Percentiles rank a stretch among this genome's conserved stretches.
These are phyloP conservation scores for Annona cherimola DNA, from an alignment of 164 flowering plant species.

Conservation along the genomic window DNA sequence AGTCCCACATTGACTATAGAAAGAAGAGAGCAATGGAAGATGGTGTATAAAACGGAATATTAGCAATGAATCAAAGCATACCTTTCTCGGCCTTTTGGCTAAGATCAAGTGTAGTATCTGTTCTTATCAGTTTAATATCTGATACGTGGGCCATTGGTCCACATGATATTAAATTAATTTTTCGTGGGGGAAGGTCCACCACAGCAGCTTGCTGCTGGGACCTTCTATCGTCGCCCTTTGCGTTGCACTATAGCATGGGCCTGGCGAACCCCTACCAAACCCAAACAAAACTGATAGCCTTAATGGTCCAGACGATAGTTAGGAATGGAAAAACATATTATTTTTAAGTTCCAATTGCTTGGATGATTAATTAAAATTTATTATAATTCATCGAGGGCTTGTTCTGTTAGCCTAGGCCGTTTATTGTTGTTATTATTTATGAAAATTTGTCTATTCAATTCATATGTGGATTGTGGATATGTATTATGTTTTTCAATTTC, in stretches of 20 bases:
- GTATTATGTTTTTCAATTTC: no score
- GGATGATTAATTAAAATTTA: no score
- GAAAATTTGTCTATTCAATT: no score
- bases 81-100: conserved; percentile 95
- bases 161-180: conserved; percentile 20
- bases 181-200: conserved; percentile 2
- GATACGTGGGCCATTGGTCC: conserved; percentile 28
- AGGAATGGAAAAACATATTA: no score
- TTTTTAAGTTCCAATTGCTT: no score
- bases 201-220: conserved; percentile 4
- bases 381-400: neutral
- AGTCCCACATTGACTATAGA: neutral
- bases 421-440: no score
- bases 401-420: neutral
- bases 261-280: conserved; percentile 2
- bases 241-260: conserved; percentile 5
- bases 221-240: neutral
- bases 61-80: conserved; percentile 13
- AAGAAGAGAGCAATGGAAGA: neutral
- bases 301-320: no score
- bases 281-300: neutral
- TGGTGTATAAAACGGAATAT: neutral
- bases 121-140: conserved; percentile 95
- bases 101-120: conserved; percentile 96
- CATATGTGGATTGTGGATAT: no score